Conservation (phyloP, 352 stramenopile species). For the Pythium rishiriense region DNA sequence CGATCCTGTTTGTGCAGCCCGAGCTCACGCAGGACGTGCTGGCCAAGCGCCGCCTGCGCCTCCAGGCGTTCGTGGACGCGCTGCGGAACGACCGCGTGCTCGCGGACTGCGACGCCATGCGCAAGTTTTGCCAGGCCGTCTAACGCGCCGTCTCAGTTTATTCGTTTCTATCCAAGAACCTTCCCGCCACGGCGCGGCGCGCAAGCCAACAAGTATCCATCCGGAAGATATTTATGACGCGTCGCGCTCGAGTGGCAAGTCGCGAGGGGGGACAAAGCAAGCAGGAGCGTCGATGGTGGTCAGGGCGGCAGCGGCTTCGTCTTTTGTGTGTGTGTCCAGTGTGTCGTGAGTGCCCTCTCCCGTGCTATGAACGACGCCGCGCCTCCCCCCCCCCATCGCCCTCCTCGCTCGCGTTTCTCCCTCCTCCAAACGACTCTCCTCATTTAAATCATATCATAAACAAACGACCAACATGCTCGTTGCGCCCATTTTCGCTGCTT, state of each 20-base stretch:
- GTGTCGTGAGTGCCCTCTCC: background rate
- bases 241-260: background rate
- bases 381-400: too few relatives aligned
- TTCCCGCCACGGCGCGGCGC: background rate
- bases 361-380: background rate
- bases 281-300: too few relatives aligned
- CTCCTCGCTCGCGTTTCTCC: background rate
- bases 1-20: slow-evolving; percentile 66
- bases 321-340: background rate
- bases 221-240: background rate
- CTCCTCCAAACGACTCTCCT: background rate
- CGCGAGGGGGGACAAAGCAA: background rate
- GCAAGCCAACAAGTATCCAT: background rate
- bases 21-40: slow-evolving; percentile 72
- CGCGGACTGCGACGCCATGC: slow-evolving; percentile 45
- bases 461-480: background rate
- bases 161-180: too few relatives aligned
- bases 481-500: background rate
- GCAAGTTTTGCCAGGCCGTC: slow-evolving; percentile 80
- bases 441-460: background rate
- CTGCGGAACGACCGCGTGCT: slow-evolving; percentile 50
- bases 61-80: slow-evolving; percentile 69
- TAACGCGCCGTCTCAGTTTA: slow-evolving; percentile 27
- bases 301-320: background rate
- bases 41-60: slow-evolving; percentile 45